phyloP scores from a whole-genome alignment of 768 basidiomycete genomes.

The Leucocoprinus sp. region DNA sequence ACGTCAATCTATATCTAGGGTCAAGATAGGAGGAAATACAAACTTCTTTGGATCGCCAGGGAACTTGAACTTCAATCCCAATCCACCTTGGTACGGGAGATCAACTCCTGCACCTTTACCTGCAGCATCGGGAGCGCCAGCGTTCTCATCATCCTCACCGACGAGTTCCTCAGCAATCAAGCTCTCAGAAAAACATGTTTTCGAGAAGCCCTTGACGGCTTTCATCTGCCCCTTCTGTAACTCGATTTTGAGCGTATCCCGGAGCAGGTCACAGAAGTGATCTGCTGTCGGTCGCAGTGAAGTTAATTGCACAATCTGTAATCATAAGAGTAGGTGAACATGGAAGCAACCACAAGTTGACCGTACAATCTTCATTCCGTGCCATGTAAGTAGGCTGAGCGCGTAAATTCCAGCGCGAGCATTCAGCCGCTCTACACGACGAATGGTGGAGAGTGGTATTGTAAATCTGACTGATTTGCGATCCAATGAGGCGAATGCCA shows the following conservation, averaged over 20 bases:
- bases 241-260: constrained; percentile 84
- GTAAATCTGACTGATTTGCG: constrained; percentile 89
- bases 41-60: constrained; percentile 91
- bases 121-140: constrained; percentile 43
- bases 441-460: constrained; percentile 83
- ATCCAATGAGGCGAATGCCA: constrained; percentile 87
- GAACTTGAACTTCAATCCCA: constrained; percentile 80
- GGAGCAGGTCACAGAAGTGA: constrained; percentile 81
- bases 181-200: constrained; percentile 92
- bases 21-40: constrained; percentile 16
- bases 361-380: constrained; percentile 86
- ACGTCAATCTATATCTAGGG: not conserved
- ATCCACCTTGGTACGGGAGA: constrained; percentile 63
- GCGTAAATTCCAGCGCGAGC: constrained; percentile 93
- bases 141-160: constrained; percentile 53
- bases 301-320: constrained; percentile 86
- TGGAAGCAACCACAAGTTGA: not conserved
- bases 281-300: constrained; percentile 91
- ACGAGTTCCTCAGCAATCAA: constrained; percentile 53
- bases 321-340: constrained; percentile 2
- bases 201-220: constrained; percentile 78
- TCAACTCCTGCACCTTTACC: constrained; percentile 52
- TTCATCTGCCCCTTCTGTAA: constrained; percentile 93
- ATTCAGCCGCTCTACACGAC: constrained; percentile 90
- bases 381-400: constrained; percentile 90